Base-by-base conservation (phyloP, 1,284 basidiomycete species). In the Boletus semigastroideus region DNA sequence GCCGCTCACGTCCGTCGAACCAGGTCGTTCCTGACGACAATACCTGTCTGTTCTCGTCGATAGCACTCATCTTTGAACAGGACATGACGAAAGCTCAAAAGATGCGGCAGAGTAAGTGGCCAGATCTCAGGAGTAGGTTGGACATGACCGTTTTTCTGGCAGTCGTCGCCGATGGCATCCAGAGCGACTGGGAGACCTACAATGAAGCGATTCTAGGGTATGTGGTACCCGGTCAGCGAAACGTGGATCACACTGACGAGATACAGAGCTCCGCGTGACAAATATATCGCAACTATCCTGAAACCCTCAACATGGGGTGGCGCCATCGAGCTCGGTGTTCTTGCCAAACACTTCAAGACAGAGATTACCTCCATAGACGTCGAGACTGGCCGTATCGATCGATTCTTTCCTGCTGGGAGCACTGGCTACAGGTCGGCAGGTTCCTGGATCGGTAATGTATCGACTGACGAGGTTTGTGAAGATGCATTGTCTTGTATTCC, bases 301-400 rank as follows among this genome's bases (percentile, higher is more conserved):
- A 86, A 86, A 44, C 83, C 90, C 1, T 74, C 82, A 1, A 84
- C 89, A 0, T 98, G 94, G 94, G 94, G 94, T 40, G 95, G 94
- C 14, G 94, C 94, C 2, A 96, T 97, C 64, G 92, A 94, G 65
- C 82, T 95, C 13, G 75, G 85, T 4, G 84, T 96, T 58, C 84
- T 97, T 53, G 84, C 94, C 1, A 73, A 82, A 12, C 83, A 94
- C 67, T 96, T 87, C 67, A 71, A 74, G 33, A 88, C 90, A 1
- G 94, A 96, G 70, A 96, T 98, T 42, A 82, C 84, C 7, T 93
- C 90, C 49, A 79, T 97, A 50, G 94, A 98, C 66, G 90, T 98
- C 44, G 89, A 94, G 65, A 92, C 91, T 0, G 94, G 94, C 0
- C 81, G 94, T n/a, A 80, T 93, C 54, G 92, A 96, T 71, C 80